Evolutionary conservation across 805 yeast genomes (phyloP).

Genomic region (Candida parachauliodes): DNA sequence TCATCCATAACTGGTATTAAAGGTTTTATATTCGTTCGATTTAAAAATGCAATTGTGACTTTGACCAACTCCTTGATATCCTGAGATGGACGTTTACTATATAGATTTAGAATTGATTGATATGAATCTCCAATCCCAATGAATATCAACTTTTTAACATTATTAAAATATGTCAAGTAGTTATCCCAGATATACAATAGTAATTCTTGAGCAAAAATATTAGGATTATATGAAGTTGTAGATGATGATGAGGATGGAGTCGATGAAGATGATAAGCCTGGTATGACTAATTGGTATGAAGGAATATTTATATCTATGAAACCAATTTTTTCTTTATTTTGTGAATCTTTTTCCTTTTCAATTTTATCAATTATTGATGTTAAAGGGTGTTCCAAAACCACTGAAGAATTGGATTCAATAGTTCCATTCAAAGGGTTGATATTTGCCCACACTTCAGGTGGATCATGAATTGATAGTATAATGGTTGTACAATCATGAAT

Average conservation of each 20-base stretch:
- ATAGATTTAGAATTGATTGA: constrained; percentile 78
- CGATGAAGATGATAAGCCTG: constrained; percentile 21
- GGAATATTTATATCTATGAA: constrained; percentile 84
- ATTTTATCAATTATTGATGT: constrained; percentile 55
- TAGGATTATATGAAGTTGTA: constrained; percentile 47
- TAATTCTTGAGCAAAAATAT: constrained; percentile 71
- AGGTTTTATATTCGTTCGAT: constrained; percentile 66
- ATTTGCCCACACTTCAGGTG: constrained; percentile 90
- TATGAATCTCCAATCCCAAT: constrained; percentile 90
- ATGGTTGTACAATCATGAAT: constrained; percentile 63
- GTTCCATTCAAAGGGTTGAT: constrained; percentile 76
- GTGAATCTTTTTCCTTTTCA: constrained; percentile 22
- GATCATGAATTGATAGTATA: constrained; percentile 77
- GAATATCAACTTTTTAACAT: constrained; percentile 66
- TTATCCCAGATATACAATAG: constrained; percentile 86
- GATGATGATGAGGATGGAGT: constrained; percentile 1
- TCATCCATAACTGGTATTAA: constrained; percentile 88
- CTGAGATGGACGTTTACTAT: constrained; percentile 68
- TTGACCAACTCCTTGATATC: constrained; percentile 59
- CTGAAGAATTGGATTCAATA: constrained; percentile 67
- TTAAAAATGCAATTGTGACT: constrained; percentile 68
- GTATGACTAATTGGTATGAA: constrained; percentile 37
- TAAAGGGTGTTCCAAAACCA: constrained; percentile 71
- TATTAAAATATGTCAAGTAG: constrained; percentile 67
- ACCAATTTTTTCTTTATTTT: constrained; percentile 46